Evolutionary conservation across 768 basidiomycete genomes (phyloP), one percentile per base, ranked within the genome.

Genomic region (Suillus placidus): DNA sequence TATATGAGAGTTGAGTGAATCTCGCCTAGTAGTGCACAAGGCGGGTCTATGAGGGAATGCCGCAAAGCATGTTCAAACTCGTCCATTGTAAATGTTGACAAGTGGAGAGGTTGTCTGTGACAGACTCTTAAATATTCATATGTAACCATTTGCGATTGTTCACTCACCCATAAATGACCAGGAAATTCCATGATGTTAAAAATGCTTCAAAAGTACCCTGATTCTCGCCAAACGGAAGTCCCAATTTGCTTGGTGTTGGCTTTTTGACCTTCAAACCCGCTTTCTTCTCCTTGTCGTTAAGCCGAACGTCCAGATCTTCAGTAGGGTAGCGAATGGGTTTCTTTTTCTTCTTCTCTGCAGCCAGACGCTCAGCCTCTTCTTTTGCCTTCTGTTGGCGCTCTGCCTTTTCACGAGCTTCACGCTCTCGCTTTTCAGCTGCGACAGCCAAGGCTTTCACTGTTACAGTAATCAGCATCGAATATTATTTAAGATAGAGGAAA

Each of bases 181-280:
- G 78, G 77, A 97, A 97, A 77, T 94, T 95, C 96, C 96, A 99
- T 10, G 88, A 81, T 90, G 93, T 90, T 37, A 99, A 78, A 76
- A 98, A 94, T 10, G 84, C 80, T 74, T 98, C 96, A 68, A 97
- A 97, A 14, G 84, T 79, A 13, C 81, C 83, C 9, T 85, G 81
- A 38, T 81, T 79, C 43, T 87, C 84, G 60, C 88, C 87, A 74
- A 94, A 93, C 5, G 94, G 91, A 61, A 94, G 78, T 14, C 82
- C 81, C 2, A 77, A 74, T 61, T 84, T 82, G 71, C 86, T 91
- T 5, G 91, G 86, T 56, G 84, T 71, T 30, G 94, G 94, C 66
- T 91, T 82, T 71, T 83, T 84, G 35, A 89, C 76, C 70, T 84
- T 88, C 77, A 86, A 83, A 8, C 94, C 93, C 4, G 88, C 87